Percentiles rank a stretch among this genome's conserved stretches.
These are phyloP conservation scores for Diversispora eburnea DNA, from an alignment of 192 early-diverging fungal genomes.

Conservation along the genomic window DNA sequence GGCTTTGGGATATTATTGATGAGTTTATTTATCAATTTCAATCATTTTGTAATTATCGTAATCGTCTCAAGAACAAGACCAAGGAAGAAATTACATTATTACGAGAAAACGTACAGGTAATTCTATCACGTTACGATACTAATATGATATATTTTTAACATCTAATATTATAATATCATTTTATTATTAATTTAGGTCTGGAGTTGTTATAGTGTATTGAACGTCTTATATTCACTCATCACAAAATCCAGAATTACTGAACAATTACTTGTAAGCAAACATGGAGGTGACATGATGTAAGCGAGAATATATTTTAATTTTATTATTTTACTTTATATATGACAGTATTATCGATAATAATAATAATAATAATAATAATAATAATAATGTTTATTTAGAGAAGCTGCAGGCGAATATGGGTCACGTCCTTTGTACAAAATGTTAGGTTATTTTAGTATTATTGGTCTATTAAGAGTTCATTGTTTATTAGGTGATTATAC, in stretches of 20 bases:
- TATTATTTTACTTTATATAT: not conserved
- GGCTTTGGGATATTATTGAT: conserved; percentile 99
- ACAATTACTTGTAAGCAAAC: conserved; percentile 84
- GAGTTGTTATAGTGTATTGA: conserved; percentile 95
- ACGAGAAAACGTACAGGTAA: conserved; percentile 70
- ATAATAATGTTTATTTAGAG: conserved; percentile 36
- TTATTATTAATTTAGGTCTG: conserved; percentile 51
- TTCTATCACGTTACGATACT: not conserved
- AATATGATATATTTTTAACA: too few species aligned
- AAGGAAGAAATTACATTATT: conserved; percentile 79
- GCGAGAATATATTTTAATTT: conserved; percentile 8
- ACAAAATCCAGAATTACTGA: conserved; percentile 94
- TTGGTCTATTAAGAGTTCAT: conserved; percentile 91
- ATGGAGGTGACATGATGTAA: conserved; percentile 80
- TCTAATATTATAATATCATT: not conserved
- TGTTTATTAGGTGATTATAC: conserved; percentile 95
- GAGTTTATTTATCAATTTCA: conserved; percentile 99
- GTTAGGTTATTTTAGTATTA: conserved; percentile 94
- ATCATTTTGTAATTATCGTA: conserved; percentile 93
- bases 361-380: too few species aligned
- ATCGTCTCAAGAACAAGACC: conserved; percentile 74
- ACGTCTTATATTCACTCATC: conserved; percentile 92
- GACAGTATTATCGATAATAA: not conserved
- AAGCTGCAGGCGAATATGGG: conserved; percentile 88
- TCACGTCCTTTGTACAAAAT: conserved; percentile 89